phyloP scores from a whole-genome alignment of 768 basidiomycete species.

The Ramaria sp. region DNA sequence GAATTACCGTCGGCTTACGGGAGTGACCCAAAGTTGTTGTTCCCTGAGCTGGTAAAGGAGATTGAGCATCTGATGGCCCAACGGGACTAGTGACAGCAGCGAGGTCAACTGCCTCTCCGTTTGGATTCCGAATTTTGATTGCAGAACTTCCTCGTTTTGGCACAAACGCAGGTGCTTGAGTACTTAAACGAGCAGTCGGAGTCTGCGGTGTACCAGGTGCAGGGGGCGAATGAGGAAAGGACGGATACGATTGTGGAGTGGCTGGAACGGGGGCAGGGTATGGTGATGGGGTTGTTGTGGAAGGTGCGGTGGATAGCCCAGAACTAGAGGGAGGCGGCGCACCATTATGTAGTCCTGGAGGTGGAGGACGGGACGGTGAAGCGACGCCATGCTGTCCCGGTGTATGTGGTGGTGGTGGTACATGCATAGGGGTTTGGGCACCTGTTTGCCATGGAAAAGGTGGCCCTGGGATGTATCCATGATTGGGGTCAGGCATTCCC shows the following conservation, averaged over 20 bases:
- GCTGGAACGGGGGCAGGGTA: constrained; percentile 21
- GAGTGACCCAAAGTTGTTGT: constrained; percentile 15
- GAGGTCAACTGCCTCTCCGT: constrained; percentile 55
- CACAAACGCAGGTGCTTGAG: constrained; percentile 55
- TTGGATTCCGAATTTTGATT: constrained; percentile 43
- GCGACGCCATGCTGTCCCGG: constrained; percentile 26
- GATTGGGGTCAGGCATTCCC: constrained; percentile 25
- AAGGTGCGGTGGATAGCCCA: constrained; percentile 21
- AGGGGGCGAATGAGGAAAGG: neutral
- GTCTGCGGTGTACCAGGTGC: constrained; percentile 61
- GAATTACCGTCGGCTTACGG: constrained; percentile 27
- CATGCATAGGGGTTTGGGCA: constrained; percentile 21
- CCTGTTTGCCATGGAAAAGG: constrained; percentile 12
- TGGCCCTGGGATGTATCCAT: constrained; percentile 31
- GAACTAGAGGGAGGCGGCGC: constrained; percentile 23
- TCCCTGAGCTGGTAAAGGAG: constrained; percentile 30
- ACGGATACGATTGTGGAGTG: neutral
- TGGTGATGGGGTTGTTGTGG: constrained; percentile 39
- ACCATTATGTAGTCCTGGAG: constrained; percentile 12
- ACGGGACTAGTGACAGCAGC: constrained; percentile 38
- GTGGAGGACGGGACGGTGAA: constrained; percentile 24
- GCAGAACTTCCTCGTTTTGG: constrained; percentile 36
- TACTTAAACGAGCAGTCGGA: constrained; percentile 40
- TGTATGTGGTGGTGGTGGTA: constrained; percentile 30
- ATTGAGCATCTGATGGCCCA: constrained; percentile 26